Conservation (phyloP, 1,284 basidiomycete genomes). For the Neonothopanus nambi region DNA sequence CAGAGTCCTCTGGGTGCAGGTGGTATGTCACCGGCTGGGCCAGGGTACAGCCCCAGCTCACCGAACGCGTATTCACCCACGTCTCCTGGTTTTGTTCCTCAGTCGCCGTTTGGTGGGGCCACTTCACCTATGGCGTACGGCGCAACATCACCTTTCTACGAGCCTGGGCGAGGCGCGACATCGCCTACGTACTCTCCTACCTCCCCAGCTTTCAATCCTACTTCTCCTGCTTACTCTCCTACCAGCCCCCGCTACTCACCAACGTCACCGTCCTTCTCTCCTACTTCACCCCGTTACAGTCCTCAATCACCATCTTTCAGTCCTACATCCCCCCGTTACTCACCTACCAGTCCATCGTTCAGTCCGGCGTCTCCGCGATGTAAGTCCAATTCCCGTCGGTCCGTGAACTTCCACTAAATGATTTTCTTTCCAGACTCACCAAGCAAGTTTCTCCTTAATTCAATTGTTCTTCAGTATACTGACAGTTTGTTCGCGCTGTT, state of each 20-base stretch:
- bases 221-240: conserved; percentile 85
- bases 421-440: conserved; percentile 65
- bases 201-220: conserved; percentile 76
- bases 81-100: conserved; percentile 80
- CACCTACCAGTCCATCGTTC: conserved; percentile 84
- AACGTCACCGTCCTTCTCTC: conserved; percentile 84
- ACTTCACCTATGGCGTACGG: conserved; percentile 83
- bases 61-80: conserved; percentile 86
- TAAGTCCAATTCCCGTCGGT: conserved; percentile 40
- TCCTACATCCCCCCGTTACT: conserved; percentile 82
- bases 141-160: conserved; percentile 80
- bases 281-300: conserved; percentile 81
- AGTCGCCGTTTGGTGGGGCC: conserved; percentile 79
- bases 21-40: conserved; percentile 79
- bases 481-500: conserved; percentile 21
- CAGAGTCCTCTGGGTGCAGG: conserved; percentile 80
- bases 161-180: conserved; percentile 65
- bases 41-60: conserved; percentile 81
- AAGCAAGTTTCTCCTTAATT: conserved; percentile 50
- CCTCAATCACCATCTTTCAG: conserved; percentile 85
- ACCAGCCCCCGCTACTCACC: conserved; percentile 87
- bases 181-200: conserved; percentile 89
- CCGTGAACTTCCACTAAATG: conserved; percentile 25
- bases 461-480: conserved; percentile 18
- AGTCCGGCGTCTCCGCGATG: conserved; percentile 85